Conservation (phyloP, 2,329 filamentous ascomycete genomes). For the Dactylonectria estremocensis region DNA sequence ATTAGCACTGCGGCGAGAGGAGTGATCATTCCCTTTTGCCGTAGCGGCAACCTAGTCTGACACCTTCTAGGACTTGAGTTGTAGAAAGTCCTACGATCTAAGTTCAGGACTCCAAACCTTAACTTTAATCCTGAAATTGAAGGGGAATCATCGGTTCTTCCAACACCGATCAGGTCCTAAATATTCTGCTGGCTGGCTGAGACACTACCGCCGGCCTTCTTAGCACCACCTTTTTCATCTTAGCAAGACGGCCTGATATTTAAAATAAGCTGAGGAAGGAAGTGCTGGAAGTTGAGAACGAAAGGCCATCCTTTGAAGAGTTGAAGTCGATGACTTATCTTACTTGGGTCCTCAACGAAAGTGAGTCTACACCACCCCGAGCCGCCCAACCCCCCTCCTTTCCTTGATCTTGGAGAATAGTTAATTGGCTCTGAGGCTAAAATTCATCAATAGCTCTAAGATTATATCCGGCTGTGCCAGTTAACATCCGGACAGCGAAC, state of each 20-base stretch:
- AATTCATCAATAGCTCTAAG: conserved; percentile 56
- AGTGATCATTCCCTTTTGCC: no score
- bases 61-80: no score
- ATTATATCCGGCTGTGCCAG: conserved; percentile 63
- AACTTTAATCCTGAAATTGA: no score
- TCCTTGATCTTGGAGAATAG: no score
- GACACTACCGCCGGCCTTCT: conserved; percentile 58
- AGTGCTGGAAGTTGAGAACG: conserved; percentile 30
- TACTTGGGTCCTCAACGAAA: not conserved
- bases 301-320: not conserved
- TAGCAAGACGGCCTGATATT: conserved; percentile 53
- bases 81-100: no score
- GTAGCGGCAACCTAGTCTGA: no score
- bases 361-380: no score
- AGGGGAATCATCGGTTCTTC: no score
- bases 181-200: conserved; percentile 53
- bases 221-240: conserved; percentile 51
- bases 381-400: no score
- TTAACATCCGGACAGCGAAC: conserved; percentile 62
- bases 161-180: conserved; percentile 51
- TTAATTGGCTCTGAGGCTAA: not conserved
- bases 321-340: not conserved
- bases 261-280: conserved; percentile 60
- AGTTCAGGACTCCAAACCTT: no score
- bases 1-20: no score